A percentile compares a stretch with the other conserved stretches of the same genome.
These are phyloP conservation scores for Eutypella sp. DNA, from an alignment of 2,329 filamentous ascomycete genomes.

Conservation along the genomic window DNA sequence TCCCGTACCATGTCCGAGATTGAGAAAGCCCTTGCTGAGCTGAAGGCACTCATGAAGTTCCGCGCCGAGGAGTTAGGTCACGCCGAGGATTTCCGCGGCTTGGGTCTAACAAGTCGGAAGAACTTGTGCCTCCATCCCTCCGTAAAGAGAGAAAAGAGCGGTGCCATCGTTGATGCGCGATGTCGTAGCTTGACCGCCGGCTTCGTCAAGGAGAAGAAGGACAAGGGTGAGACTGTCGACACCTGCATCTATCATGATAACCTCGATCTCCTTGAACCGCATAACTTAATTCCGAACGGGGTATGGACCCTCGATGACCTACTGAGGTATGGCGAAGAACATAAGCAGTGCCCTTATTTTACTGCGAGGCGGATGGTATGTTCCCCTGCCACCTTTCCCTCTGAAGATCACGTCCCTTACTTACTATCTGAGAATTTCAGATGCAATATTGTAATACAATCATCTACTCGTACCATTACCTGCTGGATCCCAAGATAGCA, in stretches of 20 bases:
- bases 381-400: conserved; percentile 1
- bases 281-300: conserved; percentile 89
- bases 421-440: conserved; percentile 34
- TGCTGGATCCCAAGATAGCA: conserved; percentile 96
- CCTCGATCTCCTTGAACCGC: conserved; percentile 86
- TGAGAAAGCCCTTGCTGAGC: conserved; percentile 89
- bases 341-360: conserved; percentile 98
- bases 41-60: conserved; percentile 94
- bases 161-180: conserved; percentile 86
- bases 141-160: conserved; percentile 94
- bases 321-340: conserved; percentile 82
- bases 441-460: conserved; percentile 99
- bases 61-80: conserved; percentile 82
- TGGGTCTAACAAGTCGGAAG: conserved; percentile 93
- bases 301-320: conserved; percentile 94
- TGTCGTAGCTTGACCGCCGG: conserved; percentile 93
- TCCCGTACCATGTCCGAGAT: conserved; percentile 99
- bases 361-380: conserved; percentile 86
- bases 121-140: conserved; percentile 95
- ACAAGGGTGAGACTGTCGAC: conserved; percentile 88
- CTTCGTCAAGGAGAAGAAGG: conserved; percentile 97
- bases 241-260: conserved; percentile 98
- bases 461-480: conserved; percentile 98
- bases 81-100: conserved; percentile 86
- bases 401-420: background rate